A percentile compares a stretch with the other conserved stretches of the same genome.
These are phyloP conservation scores for Pseudozyma flocculosa DNA, from an alignment of 1,284 basidiomycete species.

Conservation along the genomic window DNA sequence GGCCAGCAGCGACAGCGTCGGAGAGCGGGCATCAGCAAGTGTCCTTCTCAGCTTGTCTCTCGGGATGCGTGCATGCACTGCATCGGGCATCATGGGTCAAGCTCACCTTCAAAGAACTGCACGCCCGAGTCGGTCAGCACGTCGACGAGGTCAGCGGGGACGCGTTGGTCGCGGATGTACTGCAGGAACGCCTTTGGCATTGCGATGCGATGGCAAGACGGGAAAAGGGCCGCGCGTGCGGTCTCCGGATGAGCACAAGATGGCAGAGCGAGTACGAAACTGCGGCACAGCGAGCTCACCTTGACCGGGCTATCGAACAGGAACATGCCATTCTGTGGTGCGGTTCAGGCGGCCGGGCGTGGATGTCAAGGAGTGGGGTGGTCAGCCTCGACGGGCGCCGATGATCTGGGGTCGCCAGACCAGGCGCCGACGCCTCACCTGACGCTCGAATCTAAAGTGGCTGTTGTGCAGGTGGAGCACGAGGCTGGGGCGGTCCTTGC, in stretches of 20 bases:
- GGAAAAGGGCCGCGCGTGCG: too few relatives aligned
- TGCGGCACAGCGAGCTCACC: constrained; percentile 9
- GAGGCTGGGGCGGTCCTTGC: constrained; percentile 50
- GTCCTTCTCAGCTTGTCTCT: too few relatives aligned
- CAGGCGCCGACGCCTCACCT: constrained; percentile 21
- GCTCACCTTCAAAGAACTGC: constrained; percentile 49
- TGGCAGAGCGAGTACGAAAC: background rate
- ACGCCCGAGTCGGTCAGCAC: constrained; percentile 46
- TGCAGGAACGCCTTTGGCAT: constrained; percentile 28
- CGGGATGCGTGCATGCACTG: too few relatives aligned
- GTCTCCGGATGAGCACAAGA: background rate
- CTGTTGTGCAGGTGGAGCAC: constrained; percentile 50
- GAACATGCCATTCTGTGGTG: constrained; percentile 47
- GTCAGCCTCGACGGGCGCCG: too few relatives aligned
- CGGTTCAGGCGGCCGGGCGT: too few relatives aligned
- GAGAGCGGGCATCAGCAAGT: too few relatives aligned
- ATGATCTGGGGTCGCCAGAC: too few relatives aligned
- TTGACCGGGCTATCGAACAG: constrained; percentile 53
- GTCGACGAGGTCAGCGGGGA: constrained; percentile 51
- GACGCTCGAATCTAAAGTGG: constrained; percentile 53
- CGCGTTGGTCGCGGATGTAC: constrained; percentile 47
- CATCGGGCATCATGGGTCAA: background rate
- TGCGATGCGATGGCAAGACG: too few relatives aligned
- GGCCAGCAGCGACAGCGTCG: background rate
- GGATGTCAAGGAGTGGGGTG: too few relatives aligned